phyloP scores from a whole-genome alignment of 2,329 filamentous ascomycete species.

The Ramichloridium luteum region DNA sequence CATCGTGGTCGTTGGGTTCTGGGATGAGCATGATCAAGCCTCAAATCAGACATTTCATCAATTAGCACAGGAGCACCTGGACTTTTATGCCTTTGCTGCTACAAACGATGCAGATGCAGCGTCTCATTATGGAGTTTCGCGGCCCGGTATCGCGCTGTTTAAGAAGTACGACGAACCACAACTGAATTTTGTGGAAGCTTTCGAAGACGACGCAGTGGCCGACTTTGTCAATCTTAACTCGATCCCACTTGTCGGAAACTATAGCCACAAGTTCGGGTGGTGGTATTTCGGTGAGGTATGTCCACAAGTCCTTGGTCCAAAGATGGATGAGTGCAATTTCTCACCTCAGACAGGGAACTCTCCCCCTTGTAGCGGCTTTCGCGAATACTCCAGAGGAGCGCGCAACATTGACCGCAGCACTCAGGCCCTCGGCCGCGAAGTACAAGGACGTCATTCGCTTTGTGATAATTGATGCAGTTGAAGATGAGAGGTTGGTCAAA shows the following conservation, averaged over 20 bases:
- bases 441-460: neutral
- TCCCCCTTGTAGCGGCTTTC: neutral
- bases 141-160: neutral
- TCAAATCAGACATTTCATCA: neutral
- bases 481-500: too few species aligned
- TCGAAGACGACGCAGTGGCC: neutral
- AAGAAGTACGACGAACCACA: neutral
- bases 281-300: too few species aligned
- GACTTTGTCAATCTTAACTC: neutral
- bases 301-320: too few species aligned
- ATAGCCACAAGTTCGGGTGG: neutral
- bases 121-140: too few species aligned
- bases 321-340: too few species aligned
- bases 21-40: neutral
- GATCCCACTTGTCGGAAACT: neutral
- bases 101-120: neutral
- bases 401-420: neutral
- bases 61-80: neutral
- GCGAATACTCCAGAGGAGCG: neutral
- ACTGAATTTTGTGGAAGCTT: neutral
- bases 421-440: neutral
- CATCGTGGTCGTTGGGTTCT: neutral
- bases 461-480: neutral
- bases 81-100: slow-evolving; percentile 1
- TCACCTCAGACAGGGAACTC: neutral